A percentile compares a stretch with the other conserved stretches of the same genome.
phyloP scores from a whole-genome alignment of 2,329 filamentous ascomycete species.

The Calonectria hawksworthii region DNA sequence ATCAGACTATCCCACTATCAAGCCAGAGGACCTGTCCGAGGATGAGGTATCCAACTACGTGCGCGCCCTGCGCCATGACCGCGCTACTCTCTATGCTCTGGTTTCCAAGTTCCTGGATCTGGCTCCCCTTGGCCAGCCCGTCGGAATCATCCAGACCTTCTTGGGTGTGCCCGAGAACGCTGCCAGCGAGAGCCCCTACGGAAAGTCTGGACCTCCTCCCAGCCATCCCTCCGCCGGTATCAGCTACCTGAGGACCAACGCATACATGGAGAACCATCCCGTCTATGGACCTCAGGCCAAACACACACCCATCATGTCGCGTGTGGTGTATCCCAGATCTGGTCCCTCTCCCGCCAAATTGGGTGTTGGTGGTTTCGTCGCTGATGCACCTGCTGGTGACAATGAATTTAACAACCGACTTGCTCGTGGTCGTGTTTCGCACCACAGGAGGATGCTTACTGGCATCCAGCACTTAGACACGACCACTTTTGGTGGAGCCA shows the following conservation, averaged over 20 bases:
- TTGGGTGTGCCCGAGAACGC: slow-evolving; percentile 42
- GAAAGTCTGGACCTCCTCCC: slow-evolving; percentile 67
- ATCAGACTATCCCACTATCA: slow-evolving; percentile 45
- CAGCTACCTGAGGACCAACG: slow-evolving; percentile 70
- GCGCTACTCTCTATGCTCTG: slow-evolving; percentile 63
- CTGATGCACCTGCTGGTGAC: slow-evolving; percentile 57
- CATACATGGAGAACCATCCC: slow-evolving; percentile 71
- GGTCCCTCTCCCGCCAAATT: slow-evolving; percentile 56
- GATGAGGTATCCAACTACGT: slow-evolving; percentile 66
- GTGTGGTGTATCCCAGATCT: slow-evolving; percentile 63
- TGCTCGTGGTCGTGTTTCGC: slow-evolving; percentile 30
- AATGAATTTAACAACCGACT: slow-evolving; percentile 56
- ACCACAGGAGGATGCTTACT: slow-evolving; percentile 45
- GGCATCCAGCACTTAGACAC: slow-evolving; percentile 62
- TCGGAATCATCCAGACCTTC: slow-evolving; percentile 46
- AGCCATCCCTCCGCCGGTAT: slow-evolving; percentile 75
- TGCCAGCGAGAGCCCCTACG: slow-evolving; percentile 59
- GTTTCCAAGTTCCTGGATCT: slow-evolving; percentile 75
- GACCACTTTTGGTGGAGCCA: slow-evolving; percentile 64
- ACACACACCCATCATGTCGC: slow-evolving; percentile 63
- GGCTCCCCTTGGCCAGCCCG: slow-evolving; percentile 61
- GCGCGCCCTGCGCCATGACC: slow-evolving; percentile 66
- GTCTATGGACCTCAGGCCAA: slow-evolving; percentile 70
- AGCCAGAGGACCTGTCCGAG: slow-evolving; percentile 60
- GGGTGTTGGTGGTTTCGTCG: slow-evolving; percentile 69